Evolutionary conservation across 352 stramenopile species (phyloP), one percentile per base, ranked within the genome.

Genomic region (Phytophthora kernoviae): DNA sequence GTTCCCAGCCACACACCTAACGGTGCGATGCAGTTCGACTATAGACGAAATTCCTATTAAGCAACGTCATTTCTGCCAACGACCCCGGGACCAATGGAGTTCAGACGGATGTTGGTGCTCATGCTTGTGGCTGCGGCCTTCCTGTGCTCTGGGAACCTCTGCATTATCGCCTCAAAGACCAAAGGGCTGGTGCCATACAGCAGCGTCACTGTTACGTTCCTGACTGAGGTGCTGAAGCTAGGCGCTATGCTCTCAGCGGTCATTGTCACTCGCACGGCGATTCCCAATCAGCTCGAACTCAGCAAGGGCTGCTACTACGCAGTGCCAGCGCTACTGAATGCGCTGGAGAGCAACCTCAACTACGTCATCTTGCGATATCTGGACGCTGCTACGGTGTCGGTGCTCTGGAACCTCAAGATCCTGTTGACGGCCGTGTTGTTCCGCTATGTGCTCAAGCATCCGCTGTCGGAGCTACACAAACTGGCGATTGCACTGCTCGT

Each of bases 331-430:
- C 60, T 93, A 7, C 69, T 96, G 7, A 93, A 88, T 51, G 78
- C 82, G 46, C 61, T 96, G 41, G 87, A 96, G 68, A 93, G 89
- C 75, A 96, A 96, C 50, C 77, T 96, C 42, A 90, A 83, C 59
- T 96, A 90, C 67, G 63, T 94, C 20, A 88, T 96, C 32, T 62
- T 96, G 53, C 79, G 80, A 10, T 94, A 91, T 57, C 55, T 96
- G 55, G 87, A 94, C 54, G 84, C 87, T 14, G 81, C 87, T 14
- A 96, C 84, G 50, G 69, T 94, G 20, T 89, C 87, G 8, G 86
- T 96, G 57, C 79, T 94, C 17, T 96, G 87, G 87, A 96, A 96
- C 64, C 63, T 93, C 53, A 94, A 94, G 73, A 96, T 96, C 58
- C 58, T 96, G 50, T 80, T 85, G 15, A 96, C 87, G 8, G 83